phyloP scores from a whole-genome alignment of 2,329 filamentous ascomycete genomes.

The Paraphaeosphaeria minitans region DNA sequence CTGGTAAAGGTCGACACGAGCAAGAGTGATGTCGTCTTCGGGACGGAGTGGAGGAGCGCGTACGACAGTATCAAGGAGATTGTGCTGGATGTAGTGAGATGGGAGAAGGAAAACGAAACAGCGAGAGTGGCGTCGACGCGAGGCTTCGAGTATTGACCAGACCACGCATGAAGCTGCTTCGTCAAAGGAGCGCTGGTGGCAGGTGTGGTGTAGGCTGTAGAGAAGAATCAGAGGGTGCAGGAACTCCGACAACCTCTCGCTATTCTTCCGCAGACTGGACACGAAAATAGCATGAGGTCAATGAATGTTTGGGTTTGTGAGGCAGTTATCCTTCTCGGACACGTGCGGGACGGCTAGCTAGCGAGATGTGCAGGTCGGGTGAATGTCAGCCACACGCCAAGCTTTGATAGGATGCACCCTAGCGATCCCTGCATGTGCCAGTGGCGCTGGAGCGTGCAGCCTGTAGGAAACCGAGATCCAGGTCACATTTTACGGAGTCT shows the following conservation, averaged over 20 bases:
- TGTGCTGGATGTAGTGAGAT: conserved; percentile 19
- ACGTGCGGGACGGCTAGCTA: background rate
- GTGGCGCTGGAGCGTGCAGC: conserved; percentile 5
- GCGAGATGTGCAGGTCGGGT: background rate
- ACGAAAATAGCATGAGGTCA: background rate
- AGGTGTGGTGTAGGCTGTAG: background rate
- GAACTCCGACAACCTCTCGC: background rate
- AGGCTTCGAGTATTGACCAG: background rate
- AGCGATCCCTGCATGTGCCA: conserved; percentile 6
- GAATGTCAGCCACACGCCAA: conserved; percentile 6
- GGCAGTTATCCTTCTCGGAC: background rate
- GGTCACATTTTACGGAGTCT: conserved; percentile 5
- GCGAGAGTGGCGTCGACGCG: background rate
- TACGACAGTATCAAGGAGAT: conserved; percentile 18
- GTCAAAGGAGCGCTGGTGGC: too few species aligned
- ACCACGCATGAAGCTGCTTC: too few species aligned
- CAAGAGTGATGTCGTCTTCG: conserved; percentile 22
- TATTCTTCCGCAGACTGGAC: too few species aligned
- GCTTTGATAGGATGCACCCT: background rate
- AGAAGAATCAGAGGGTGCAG: background rate
- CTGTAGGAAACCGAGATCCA: conserved; percentile 7
- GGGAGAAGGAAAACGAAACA: conserved; percentile 11
- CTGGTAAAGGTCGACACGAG: conserved; percentile 17
- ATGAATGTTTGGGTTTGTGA: background rate
- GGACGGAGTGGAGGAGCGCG: conserved; percentile 20